Percentiles rank a stretch among this genome's conserved stretches.
These are phyloP conservation scores for Polygonum aviculare DNA, from an alignment of 148 eudicot genomes.

Conservation along the genomic window DNA sequence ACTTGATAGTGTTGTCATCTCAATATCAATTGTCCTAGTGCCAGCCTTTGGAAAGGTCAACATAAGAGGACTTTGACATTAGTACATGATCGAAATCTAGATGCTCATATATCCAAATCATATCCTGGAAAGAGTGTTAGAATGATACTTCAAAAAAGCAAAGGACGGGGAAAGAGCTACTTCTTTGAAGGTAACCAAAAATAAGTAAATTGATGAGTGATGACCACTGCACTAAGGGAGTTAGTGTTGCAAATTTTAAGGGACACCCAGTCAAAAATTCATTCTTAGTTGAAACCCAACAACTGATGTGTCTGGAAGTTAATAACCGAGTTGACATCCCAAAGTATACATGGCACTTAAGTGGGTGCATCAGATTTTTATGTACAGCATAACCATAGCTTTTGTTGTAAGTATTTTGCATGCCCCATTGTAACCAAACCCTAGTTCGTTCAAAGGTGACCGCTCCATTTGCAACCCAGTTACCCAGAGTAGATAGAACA, in stretches of 20 bases:
- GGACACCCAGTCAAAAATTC: background rate
- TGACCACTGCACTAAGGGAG: background rate
- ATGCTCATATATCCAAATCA: background rate
- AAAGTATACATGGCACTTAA: background rate
- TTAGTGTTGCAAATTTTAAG: background rate
- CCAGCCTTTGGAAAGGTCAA: conserved; percentile 55
- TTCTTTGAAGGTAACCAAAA: background rate
- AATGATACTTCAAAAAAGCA: background rate
- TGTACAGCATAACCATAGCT: background rate
- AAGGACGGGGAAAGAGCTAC: background rate
- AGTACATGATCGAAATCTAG: background rate
- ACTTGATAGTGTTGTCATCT: conserved; percentile 83
- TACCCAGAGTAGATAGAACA: background rate
- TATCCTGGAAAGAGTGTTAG: background rate
- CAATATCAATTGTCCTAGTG: conserved; percentile 72
- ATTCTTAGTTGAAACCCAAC: background rate
- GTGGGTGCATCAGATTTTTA: background rate
- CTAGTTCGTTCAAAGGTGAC: background rate
- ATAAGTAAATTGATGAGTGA: background rate
- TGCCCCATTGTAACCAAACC: background rate
- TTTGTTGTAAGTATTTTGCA: background rate
- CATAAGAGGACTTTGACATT: background rate
- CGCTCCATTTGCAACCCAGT: background rate
- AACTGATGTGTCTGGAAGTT: background rate
- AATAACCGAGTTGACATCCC: background rate